Evolutionary conservation across 257 asterid species (phyloP).

Genomic region (Sherardia arvensis): DNA sequence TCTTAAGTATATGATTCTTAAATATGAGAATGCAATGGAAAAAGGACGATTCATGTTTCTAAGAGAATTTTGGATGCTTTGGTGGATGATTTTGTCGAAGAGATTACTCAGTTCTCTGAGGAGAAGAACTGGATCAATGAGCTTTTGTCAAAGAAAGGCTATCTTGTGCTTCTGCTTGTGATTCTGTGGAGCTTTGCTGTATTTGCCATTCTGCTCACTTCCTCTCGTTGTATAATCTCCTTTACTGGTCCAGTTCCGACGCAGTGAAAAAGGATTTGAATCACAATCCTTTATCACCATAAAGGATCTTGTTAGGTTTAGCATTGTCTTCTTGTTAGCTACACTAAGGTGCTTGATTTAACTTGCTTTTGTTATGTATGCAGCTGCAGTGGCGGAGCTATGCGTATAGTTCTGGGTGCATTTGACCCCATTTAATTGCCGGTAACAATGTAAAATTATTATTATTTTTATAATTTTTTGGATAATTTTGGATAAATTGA

Average conservation of each 20-base stretch:
- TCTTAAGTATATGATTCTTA: too few species aligned
- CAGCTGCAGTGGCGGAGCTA: too few species aligned
- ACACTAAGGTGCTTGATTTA: not conserved
- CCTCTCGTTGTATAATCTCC: slow-evolving; percentile 11
- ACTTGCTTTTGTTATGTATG: slow-evolving; percentile 3
- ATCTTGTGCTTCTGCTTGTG: slow-evolving; percentile 23
- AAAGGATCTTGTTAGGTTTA: not conserved
- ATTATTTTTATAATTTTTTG: too few species aligned
- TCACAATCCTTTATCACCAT: too few species aligned
- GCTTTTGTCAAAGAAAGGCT: slow-evolving; percentile 22
- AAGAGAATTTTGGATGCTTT: slow-evolving; percentile 49
- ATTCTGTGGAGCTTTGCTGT: slow-evolving; percentile 30
- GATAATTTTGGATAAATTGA: too few species aligned
- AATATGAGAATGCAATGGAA: too few species aligned
- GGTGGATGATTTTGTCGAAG: slow-evolving; percentile 28
- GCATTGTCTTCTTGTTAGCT: too few species aligned
- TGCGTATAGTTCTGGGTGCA: too few species aligned
- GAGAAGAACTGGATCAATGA: slow-evolving; percentile 31
- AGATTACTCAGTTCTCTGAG: slow-evolving; percentile 25
- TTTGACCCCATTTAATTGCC: too few species aligned
- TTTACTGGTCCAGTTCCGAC: slow-evolving; percentile 38
- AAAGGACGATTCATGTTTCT: too few species aligned
- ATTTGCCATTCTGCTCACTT: slow-evolving; percentile 15
- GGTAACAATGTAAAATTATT: too few species aligned
- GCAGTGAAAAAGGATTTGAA: too few species aligned